These are phyloP conservation scores for Apostasia shenzhenica DNA, from an alignment of 106 monocot genomes.

Conservation along the genomic window DNA sequence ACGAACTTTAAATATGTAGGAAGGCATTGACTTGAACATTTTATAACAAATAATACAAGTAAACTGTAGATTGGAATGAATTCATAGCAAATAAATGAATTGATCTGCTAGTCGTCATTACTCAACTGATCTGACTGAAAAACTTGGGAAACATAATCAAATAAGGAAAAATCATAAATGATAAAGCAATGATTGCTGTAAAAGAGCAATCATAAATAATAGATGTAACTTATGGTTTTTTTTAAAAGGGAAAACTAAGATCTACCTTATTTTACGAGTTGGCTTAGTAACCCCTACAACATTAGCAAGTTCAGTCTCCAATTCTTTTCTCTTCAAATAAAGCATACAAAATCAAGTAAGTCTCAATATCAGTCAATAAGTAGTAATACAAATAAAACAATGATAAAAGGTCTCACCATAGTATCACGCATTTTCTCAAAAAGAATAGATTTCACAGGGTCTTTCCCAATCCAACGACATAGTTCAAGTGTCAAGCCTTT, in stretches of 20 bases:
- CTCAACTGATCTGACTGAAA: no score
- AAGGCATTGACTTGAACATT: no score
- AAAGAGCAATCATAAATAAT: no score
- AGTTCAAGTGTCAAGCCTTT: slow-evolving; percentile 95
- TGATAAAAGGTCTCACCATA: slow-evolving; percentile 48
- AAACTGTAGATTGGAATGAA: no score
- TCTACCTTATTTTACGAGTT: slow-evolving; percentile 90
- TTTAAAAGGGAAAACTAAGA: not conserved
- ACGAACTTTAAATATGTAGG: no score
- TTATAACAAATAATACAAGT: no score
- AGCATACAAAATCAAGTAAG: not conserved
- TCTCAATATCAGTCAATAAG: not conserved
- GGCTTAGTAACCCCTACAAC: slow-evolving; percentile 78
- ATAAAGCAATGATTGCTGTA: no score
- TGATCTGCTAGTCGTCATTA: no score
- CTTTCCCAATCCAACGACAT: slow-evolving; percentile 99
- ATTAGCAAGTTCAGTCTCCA: slow-evolving; percentile 92
- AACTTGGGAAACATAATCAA: no score
- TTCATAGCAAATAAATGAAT: no score
- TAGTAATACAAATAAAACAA: slow-evolving; percentile 3
- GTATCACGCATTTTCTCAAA: slow-evolving; percentile 99
- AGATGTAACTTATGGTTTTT: no score
- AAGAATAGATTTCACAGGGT: slow-evolving; percentile 89
- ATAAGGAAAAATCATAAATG: no score
- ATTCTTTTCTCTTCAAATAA: slow-evolving; percentile 89